Conservation (phyloP, 495 filamentous ascomycete genomes). For the Lepidopterella palustris region DNA sequence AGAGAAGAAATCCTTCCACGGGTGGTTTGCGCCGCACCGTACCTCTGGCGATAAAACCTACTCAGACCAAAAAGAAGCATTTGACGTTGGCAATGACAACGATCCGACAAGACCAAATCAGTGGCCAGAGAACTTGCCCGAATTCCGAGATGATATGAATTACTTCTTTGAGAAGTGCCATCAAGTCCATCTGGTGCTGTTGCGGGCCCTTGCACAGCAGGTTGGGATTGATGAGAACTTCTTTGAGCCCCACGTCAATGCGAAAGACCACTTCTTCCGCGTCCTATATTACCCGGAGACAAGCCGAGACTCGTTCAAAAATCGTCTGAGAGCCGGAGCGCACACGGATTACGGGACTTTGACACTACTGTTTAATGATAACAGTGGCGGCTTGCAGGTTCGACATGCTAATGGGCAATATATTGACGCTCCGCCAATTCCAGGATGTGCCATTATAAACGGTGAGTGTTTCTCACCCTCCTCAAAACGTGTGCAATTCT, state of each 20-base stretch:
- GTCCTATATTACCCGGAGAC: slow-evolving; percentile 17
- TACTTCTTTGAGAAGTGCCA: slow-evolving; percentile 13
- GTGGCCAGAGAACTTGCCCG: slow-evolving; percentile 8
- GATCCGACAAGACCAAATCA: slow-evolving; percentile 12
- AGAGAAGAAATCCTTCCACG: slow-evolving; percentile 6
- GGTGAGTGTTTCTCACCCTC: neutral
- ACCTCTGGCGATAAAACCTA: neutral
- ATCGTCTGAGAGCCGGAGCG: slow-evolving; percentile 12
- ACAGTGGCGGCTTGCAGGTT: slow-evolving; percentile 43
- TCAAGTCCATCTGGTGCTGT: slow-evolving; percentile 5
- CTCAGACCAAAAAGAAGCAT: slow-evolving; percentile 23
- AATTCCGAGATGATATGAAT: slow-evolving; percentile 19
- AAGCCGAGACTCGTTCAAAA: slow-evolving; percentile 4
- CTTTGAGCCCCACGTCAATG: slow-evolving; percentile 10
- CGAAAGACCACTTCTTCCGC: slow-evolving; percentile 14
- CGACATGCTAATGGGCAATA: slow-evolving; percentile 46
- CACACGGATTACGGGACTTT: slow-evolving; percentile 27
- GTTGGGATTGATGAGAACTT: slow-evolving; percentile 12
- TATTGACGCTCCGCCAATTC: slow-evolving; percentile 41
- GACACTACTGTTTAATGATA: slow-evolving; percentile 32
- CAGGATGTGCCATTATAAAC: slow-evolving; percentile 31
- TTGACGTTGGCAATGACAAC: slow-evolving; percentile 22
- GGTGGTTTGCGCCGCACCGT: slow-evolving; percentile 4
- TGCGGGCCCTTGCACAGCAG: slow-evolving; percentile 18
- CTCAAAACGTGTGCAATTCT: neutral